Conservation (phyloP, 2,329 filamentous ascomycete genomes). For the Pseudocercospora eumusae region DNA sequence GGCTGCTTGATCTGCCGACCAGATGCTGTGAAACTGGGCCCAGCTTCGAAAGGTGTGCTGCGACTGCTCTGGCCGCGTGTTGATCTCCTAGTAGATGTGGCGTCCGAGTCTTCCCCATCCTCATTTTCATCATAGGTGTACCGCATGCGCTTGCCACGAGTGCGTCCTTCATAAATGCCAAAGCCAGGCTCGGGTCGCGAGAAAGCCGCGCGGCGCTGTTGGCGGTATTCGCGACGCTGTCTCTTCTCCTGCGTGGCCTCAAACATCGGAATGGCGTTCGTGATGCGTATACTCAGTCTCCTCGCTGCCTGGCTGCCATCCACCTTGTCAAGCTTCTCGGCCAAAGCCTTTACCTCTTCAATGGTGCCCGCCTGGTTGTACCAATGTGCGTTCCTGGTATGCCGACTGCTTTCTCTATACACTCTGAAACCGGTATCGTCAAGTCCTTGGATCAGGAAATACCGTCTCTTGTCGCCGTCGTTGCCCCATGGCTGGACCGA, state of each 20-base stretch:
- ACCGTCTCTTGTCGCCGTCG: constrained; percentile 86
- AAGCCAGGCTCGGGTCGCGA: constrained; percentile 83
- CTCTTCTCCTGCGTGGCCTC: constrained; percentile 97
- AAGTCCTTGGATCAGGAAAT: constrained; percentile 89
- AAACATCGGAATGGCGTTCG: constrained; percentile 79
- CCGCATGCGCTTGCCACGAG: constrained; percentile 90
- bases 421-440: constrained; percentile 93
- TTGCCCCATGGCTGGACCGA: constrained; percentile 89
- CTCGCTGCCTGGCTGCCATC: constrained; percentile 82
- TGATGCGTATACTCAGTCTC: constrained; percentile 74
- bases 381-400: constrained; percentile 73
- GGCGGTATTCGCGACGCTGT: constrained; percentile 85
- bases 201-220: constrained; percentile 82
- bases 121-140: constrained; percentile 95
- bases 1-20: constrained; percentile 79
- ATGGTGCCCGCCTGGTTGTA: constrained; percentile 90
- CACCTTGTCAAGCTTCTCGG: constrained; percentile 70
- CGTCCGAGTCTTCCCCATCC: constrained; percentile 64
- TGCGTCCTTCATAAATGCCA: constrained; percentile 93
- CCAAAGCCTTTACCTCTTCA: constrained; percentile 75
- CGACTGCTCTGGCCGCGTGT: constrained; percentile 62
- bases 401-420: constrained; percentile 89
- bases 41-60: constrained; percentile 71
- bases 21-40: constrained; percentile 73
- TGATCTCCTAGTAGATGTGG: constrained; percentile 65